Evolutionary conservation across 169 alveolate species (phyloP).

Genomic region (Plasmodium coatneyi): DNA sequence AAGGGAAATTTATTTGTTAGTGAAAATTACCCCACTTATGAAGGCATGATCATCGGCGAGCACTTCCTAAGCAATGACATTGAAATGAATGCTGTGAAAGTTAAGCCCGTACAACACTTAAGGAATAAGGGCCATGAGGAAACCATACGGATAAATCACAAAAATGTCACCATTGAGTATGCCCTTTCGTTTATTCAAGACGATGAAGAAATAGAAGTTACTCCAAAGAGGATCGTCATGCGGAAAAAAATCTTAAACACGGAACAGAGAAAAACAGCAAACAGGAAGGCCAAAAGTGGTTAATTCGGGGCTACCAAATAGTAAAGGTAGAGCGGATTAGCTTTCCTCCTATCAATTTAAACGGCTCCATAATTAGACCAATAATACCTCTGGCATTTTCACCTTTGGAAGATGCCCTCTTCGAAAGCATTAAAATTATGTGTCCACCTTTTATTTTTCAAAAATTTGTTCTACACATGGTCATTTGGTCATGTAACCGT

Average conservation of each 20-base stretch:
- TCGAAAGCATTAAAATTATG: background rate
- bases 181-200: constrained; percentile 91
- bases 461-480: background rate
- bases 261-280: constrained; percentile 73
- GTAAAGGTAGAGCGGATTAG: background rate
- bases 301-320: background rate
- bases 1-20: constrained; percentile 89
- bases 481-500: background rate
- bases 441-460: background rate
- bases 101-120: constrained; percentile 89
- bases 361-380: background rate
- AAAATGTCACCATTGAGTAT: constrained; percentile 89
- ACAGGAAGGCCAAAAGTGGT: constrained; percentile 44
- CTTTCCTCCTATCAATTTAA: background rate
- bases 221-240: constrained; percentile 93
- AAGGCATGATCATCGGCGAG: constrained; percentile 92
- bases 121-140: constrained; percentile 90
- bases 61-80: constrained; percentile 85
- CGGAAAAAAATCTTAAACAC: constrained; percentile 86
- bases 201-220: constrained; percentile 94
- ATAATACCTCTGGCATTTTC: background rate
- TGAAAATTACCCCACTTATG: constrained; percentile 88
- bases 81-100: constrained; percentile 87
- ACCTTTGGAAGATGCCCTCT: background rate
- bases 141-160: constrained; percentile 79